phyloP scores from a whole-genome alignment of 495 filamentous ascomycete genomes.

The Evansstolkia leycettana region DNA sequence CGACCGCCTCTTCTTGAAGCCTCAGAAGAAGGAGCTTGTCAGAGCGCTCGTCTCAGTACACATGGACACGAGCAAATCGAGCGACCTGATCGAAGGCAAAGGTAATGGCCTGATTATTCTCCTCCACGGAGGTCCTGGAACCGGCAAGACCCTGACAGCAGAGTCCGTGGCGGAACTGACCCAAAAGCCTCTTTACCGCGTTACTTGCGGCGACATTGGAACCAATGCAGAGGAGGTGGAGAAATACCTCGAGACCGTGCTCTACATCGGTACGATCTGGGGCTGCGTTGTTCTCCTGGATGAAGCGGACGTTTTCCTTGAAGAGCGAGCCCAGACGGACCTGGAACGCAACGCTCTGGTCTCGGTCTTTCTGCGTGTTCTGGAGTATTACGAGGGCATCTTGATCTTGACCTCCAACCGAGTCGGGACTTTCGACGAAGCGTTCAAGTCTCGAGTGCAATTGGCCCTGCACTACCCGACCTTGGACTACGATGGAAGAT shows the following conservation, averaged over 20 bases:
- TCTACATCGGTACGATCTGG: conserved; percentile 39
- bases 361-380: conserved; percentile 37
- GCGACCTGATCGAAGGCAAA: too few relatives aligned
- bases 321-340: conserved; percentile 19
- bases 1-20: too few relatives aligned
- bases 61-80: too few relatives aligned
- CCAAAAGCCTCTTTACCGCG: conserved; percentile 20
- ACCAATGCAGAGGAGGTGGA: conserved; percentile 37
- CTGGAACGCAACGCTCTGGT: conserved; percentile 32
- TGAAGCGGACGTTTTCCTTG: conserved; percentile 36
- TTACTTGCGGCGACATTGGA: conserved; percentile 44
- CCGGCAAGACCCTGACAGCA: conserved; percentile 32
- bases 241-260: conserved; percentile 31
- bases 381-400: conserved; percentile 47
- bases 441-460: conserved; percentile 40
- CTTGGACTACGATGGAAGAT: conserved; percentile 18
- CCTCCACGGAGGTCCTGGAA: conserved; percentile 29
- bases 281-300: conserved; percentile 31
- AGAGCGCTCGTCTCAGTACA: too few relatives aligned
- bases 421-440: conserved; percentile 33
- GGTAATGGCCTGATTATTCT: conserved; percentile 25
- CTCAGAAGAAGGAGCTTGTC: too few relatives aligned
- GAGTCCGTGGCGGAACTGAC: conserved; percentile 23
- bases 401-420: conserved; percentile 50
- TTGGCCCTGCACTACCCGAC: conserved; percentile 33